phyloP scores from a whole-genome alignment of 2,329 filamentous ascomycete species.

The Aspergillus sp. region DNA sequence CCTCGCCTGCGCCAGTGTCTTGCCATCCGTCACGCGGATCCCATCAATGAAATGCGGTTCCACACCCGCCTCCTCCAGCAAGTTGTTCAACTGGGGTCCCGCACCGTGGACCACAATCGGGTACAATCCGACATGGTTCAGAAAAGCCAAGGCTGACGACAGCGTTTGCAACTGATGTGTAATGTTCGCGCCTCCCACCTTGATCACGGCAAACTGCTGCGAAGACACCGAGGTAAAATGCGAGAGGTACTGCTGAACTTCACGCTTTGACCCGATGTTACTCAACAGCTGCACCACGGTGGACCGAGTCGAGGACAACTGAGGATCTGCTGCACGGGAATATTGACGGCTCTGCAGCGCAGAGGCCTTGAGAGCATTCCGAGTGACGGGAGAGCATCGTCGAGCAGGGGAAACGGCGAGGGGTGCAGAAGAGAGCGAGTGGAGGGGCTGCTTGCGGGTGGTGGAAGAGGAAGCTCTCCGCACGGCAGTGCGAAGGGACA shows the following conservation, averaged over 20 bases:
- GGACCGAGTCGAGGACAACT: slow-evolving; percentile 58
- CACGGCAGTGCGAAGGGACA: slow-evolving; percentile 38
- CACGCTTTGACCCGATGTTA: slow-evolving; percentile 91
- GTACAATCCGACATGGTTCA: slow-evolving; percentile 90
- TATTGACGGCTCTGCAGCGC: slow-evolving; percentile 34
- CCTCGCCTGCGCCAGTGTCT: slow-evolving; percentile 82
- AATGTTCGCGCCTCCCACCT: slow-evolving; percentile 92
- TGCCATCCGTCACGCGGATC: slow-evolving; percentile 89
- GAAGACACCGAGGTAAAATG: slow-evolving; percentile 95
- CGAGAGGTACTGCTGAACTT: slow-evolving; percentile 94
- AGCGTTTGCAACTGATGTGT: slow-evolving; percentile 90
- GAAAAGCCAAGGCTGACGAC: slow-evolving; percentile 78
- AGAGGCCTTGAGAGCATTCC: slow-evolving; percentile 20
- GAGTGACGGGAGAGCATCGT: slow-evolving; percentile 17
- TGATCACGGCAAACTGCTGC: slow-evolving; percentile 96
- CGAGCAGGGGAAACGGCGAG: slow-evolving; percentile 24
- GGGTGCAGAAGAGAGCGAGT: slow-evolving; percentile 31
- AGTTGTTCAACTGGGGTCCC: slow-evolving; percentile 87
- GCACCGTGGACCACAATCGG: slow-evolving; percentile 94
- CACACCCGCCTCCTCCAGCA: slow-evolving; percentile 81
- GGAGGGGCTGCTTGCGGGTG: slow-evolving; percentile 26
- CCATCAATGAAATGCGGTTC: slow-evolving; percentile 96
- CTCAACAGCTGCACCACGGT: slow-evolving; percentile 86
- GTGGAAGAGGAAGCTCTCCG: slow-evolving; percentile 35
- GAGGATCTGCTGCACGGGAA: slow-evolving; percentile 39